Evolutionary conservation across 768 basidiomycete species (phyloP), one percentile per base, ranked within the genome.

Genomic region (Mycena galopus): DNA sequence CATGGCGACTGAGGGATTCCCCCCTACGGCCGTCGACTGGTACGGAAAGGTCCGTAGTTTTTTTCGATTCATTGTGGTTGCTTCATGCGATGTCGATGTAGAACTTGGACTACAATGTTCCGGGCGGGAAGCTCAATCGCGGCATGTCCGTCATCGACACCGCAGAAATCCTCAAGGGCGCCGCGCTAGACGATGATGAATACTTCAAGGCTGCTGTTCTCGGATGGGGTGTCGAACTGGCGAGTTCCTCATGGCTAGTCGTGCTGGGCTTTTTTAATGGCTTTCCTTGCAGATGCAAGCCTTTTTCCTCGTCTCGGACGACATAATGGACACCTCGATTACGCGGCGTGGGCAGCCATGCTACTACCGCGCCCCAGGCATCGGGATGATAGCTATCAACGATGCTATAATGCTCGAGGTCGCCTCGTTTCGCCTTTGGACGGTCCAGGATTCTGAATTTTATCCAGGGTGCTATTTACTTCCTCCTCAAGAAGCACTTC

Each of bases 331-430:
- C 80, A 81, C 88, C 23, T 95, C 94, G 57, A 93, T 99, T 76
- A 98, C 97, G 14, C 93, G 97, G 29, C 93, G 97, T 12, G 92
- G 93, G 5, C 97, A 98, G 82, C 94, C 96, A 2, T 99, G 97
- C 84, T 99, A 95, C 95, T 98, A 97, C 85, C 89, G 86, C 69
- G 76, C 84, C 27, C 84, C 84, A 3, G 77, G 81, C 17, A 91
- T 97, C 72, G 92, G 92, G 56, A 91, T 92, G 83, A 91, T 98
- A 73, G 96, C 97, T 6, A 93, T 98, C 85, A 98, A 98, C 86
- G 97, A 99, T 80, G 86, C 95, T 2, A 96, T 98, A 88, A 95
- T 99, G 94, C 92, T 98, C 81, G 96, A 96, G n/a, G n/a, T n/a
- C n/a, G n/a, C n/a, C n/a, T n/a, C n/a, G n/a, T n/a, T n/a, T n/a